phyloP scores from a whole-genome alignment of 768 basidiomycete genomes.

The Mycena capillaripes region DNA sequence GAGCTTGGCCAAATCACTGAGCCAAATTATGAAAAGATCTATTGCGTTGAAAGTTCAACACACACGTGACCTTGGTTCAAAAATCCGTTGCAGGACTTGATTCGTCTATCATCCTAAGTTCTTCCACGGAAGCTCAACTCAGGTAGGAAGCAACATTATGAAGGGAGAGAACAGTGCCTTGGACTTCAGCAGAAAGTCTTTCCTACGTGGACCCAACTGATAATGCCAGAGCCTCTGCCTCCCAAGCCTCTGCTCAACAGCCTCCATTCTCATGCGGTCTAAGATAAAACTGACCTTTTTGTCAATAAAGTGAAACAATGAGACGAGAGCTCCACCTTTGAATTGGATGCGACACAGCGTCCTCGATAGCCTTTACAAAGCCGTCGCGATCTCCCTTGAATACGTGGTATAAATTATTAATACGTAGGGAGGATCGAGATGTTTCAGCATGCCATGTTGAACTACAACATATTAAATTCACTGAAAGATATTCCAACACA shows the following conservation, averaged over 20 bases:
- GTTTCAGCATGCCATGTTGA: constrained; percentile 48
- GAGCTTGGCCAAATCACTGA: too few species aligned
- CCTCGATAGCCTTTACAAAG: constrained; percentile 45
- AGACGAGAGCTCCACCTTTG: constrained; percentile 36
- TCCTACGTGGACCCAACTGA: background rate
- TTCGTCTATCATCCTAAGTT: too few species aligned
- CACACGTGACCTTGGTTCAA: background rate
- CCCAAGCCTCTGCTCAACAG: constrained; percentile 36
- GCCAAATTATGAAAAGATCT: too few species aligned
- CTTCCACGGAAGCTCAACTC: too few species aligned
- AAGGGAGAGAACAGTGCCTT: too few species aligned
- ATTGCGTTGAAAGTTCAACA: background rate
- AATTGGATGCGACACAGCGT: constrained; percentile 46
- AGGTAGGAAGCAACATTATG: too few species aligned
- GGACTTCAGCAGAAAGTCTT: too few species aligned
- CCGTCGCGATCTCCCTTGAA: constrained; percentile 44
- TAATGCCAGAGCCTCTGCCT: background rate
- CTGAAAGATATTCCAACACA: background rate
- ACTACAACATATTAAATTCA: constrained; percentile 2
- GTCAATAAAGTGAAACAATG: background rate
- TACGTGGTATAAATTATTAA: constrained; percentile 52
- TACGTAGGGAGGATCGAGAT: constrained; percentile 49
- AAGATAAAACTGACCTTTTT: constrained; percentile 43
- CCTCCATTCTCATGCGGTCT: constrained; percentile 45
- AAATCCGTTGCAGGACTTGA: too few species aligned